These are phyloP conservation scores for Mediolabrus comicus DNA, from an alignment of 108 stramenopile genomes.

Conservation along the genomic window DNA sequence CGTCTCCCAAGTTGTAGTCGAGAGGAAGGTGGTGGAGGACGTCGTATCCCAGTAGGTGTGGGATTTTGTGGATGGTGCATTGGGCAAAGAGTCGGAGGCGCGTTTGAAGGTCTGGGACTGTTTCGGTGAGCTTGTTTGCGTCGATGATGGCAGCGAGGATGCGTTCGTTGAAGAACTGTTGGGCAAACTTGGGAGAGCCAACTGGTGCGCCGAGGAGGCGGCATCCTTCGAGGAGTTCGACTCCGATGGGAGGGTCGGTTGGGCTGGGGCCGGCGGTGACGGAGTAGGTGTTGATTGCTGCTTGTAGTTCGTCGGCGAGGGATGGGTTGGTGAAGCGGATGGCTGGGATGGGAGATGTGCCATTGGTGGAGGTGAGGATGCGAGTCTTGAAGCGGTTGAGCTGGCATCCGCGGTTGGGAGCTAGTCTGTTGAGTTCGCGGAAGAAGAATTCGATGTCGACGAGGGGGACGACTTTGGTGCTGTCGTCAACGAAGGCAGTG, in stretches of 20 bases:
- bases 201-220: slow-evolving; percentile 10
- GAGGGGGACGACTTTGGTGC: background rate
- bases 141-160: background rate
- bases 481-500: slow-evolving; percentile 15
- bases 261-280: background rate
- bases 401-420: background rate
- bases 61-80: slow-evolving; percentile 13
- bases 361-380: slow-evolving; percentile 3
- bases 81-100: slow-evolving; percentile 11
- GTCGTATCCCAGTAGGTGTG: slow-evolving; percentile 5
- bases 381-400: slow-evolving; percentile 2
- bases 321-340: background rate
- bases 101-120: slow-evolving; percentile 1
- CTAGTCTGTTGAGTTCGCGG: background rate
- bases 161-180: background rate
- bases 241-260: background rate
- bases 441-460: slow-evolving; percentile 7
- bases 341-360: background rate
- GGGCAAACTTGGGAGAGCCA: background rate
- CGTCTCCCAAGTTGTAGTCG: background rate
- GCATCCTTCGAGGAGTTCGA: slow-evolving; percentile 4
- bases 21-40: slow-evolving; percentile 12
- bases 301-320: background rate
- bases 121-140: background rate
- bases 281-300: slow-evolving; percentile 3